These are phyloP conservation scores for Nemania sp. DNA, from an alignment of 2,329 filamentous ascomycete species.

Conservation along the genomic window DNA sequence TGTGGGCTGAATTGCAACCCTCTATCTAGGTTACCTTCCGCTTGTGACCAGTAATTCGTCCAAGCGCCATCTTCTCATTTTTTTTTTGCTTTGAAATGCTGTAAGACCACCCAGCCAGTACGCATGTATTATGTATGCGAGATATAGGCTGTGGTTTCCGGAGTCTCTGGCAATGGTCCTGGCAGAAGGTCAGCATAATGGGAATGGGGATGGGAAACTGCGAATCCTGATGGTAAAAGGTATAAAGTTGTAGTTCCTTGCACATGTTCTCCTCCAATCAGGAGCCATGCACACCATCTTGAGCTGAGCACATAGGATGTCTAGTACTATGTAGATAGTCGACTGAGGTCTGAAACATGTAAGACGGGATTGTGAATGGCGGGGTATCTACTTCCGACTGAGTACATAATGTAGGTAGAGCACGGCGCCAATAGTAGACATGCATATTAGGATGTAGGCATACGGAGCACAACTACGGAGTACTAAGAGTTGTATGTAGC, in stretches of 20 bases:
- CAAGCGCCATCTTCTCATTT: not conserved
- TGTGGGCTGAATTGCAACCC: slow-evolving; percentile 21
- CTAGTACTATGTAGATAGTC: not conserved
- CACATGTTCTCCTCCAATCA: slow-evolving; percentile 1
- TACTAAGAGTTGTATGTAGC: too few relatives aligned
- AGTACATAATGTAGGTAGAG: slow-evolving; percentile 2
- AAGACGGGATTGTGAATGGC: slow-evolving; percentile 18
- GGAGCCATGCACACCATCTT: slow-evolving; percentile 2
- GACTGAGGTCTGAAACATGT: slow-evolving; percentile 20
- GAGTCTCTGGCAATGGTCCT: too few relatives aligned
- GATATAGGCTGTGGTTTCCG: too few relatives aligned
- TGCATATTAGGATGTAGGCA: too few relatives aligned
- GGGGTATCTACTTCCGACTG: slow-evolving; percentile 17
- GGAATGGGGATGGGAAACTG: too few relatives aligned
- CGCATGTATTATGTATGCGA: too few relatives aligned
- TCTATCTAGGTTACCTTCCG: slow-evolving; percentile 15
- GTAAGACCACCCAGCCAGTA: too few relatives aligned
- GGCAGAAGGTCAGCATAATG: too few relatives aligned
- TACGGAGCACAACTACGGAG: too few relatives aligned
- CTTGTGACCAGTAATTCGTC: not conserved
- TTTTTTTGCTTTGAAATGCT: not conserved
- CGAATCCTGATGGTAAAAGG: too few relatives aligned
- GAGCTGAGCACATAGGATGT: slow-evolving; percentile 2
- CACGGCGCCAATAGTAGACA: too few relatives aligned
- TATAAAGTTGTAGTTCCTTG: too few relatives aligned